Percentiles rank a stretch among this genome's conserved stretches.
phyloP scores from a whole-genome alignment of 2,329 filamentous ascomycete species.

The Pyrenochaeta sp. region DNA sequence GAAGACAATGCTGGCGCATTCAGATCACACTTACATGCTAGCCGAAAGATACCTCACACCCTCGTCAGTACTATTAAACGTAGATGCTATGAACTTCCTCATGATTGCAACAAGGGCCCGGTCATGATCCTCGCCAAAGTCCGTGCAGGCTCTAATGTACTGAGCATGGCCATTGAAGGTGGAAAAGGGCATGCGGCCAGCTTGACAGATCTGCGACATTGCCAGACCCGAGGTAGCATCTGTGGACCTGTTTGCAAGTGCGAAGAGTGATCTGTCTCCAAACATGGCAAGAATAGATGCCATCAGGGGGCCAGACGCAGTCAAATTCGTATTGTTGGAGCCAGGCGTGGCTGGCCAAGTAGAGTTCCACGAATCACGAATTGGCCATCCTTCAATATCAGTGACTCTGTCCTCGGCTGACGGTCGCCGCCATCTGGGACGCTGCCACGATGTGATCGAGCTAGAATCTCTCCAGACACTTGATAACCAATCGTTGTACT shows the following conservation, averaged over 20 bases:
- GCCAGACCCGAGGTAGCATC: background rate
- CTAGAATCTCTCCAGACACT: conserved; percentile 5
- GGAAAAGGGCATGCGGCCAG: conserved; percentile 7
- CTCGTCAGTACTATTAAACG: background rate
- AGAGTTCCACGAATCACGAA: background rate
- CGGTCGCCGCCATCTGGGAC: conserved; percentile 3
- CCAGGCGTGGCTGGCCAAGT: background rate
- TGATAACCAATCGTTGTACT: conserved; percentile 13
- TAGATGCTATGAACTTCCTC: background rate
- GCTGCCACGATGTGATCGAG: background rate
- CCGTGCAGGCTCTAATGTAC: background rate
- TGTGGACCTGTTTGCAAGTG: conserved; percentile 1
- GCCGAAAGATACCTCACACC: background rate
- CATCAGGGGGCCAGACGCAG: conserved; percentile 10
- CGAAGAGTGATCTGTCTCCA: conserved; percentile 6
- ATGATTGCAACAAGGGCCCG: background rate
- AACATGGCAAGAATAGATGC: conserved; percentile 10
- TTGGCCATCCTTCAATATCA: conserved; percentile 1
- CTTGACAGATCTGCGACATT: conserved; percentile 4
- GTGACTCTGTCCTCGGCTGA: conserved; percentile 2
- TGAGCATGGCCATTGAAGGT: conserved; percentile 1
- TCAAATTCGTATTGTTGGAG: background rate
- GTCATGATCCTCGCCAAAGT: background rate
- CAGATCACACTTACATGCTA: background rate
- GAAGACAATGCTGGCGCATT: too few relatives aligned